Evolutionary conservation across 2,329 filamentous ascomycete genomes (phyloP).

Genomic region (Ophiosphaerella narmari): DNA sequence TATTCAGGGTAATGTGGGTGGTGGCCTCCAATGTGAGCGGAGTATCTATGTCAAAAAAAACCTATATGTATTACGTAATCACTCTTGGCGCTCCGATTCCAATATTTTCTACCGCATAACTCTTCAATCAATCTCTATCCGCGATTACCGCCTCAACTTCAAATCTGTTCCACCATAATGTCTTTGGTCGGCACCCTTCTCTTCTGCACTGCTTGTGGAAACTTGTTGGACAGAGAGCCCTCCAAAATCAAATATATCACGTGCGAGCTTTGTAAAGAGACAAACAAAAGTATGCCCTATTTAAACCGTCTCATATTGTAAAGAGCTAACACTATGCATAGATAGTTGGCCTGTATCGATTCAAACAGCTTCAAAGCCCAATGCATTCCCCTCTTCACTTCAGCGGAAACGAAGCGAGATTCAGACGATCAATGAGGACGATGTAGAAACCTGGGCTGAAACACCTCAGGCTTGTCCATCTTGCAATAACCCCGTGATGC

Average conservation of each 20-base stretch:
- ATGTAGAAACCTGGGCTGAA: constrained; percentile 1
- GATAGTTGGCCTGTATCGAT: constrained; percentile 1
- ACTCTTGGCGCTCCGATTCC: no score
- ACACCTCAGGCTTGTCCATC: neutral
- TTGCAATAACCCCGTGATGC: neutral
- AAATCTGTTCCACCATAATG: neutral
- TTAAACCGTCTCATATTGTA: neutral
- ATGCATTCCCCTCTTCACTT: constrained; percentile 2
- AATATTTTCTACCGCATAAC: no score
- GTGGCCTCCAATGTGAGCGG: no score
- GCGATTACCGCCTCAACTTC: no score
- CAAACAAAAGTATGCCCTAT: neutral
- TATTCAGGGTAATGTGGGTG: no score
- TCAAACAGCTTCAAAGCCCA: constrained; percentile 3
- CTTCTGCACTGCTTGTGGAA: constrained; percentile 2
- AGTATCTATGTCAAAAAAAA: no score
- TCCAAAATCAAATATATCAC: neutral
- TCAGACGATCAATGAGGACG: neutral
- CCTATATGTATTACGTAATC: no score
- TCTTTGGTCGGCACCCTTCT: constrained; percentile 5
- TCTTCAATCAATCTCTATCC: no score
- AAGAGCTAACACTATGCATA: neutral
- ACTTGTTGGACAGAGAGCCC: neutral
- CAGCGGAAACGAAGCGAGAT: neutral
- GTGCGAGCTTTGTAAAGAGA: neutral